Base-by-base conservation (phyloP, 192 early-diverging fungal species). In the Umbelopsis sp. region DNA sequence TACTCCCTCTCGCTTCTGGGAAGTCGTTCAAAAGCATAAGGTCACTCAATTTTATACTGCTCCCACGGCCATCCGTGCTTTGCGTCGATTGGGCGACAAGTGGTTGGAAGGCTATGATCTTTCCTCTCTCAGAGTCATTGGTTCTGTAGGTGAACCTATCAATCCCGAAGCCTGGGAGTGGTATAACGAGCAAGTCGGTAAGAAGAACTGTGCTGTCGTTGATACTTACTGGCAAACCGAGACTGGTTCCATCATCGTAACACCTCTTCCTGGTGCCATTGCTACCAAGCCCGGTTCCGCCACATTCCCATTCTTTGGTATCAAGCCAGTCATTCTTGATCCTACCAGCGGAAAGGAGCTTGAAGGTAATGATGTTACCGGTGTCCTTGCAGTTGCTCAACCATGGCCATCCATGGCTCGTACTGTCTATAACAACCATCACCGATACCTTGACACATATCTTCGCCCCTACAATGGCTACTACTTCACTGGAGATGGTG, bases 201-300 rank as follows among this genome's bases (percentile, higher is more conserved):
- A 90, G 66, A 84, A 88, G 13, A 87, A 88, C 55, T 97, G 95
- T 79, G 87, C 93, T 16, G 87, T 98, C n/a, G 95, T 98, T 23
- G 95, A 98, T 83, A 98, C 97, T 8, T 98, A 97, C 90, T 93
- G 91, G 91, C 88, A 91, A 75, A 92, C 91, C n/a, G 96, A 98
- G 84, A 96, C 96, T n/a, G 96, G 96, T 23, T 93, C 89, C 21
- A 93, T 94, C 71, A 90, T 98, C 46, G 79, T 97, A 33, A 89
- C 94, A 0, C 95, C 95, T 22, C 82, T 98, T 21, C 95, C 95
- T 16, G 93, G 94, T 35, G 90, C 89, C 52, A 92, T 87, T 12
- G 79, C 91, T n/a, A 94, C 93, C 69, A 98, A 97, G 85, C 94
- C 97, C 35, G 97, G 97, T 55, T 93, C 94, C 4, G 97, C 97